Percentiles rank a stretch among this genome's conserved stretches.
Conservation (phyloP, 2,329 filamentous ascomycete genomes). For the Apiospora koreana region DNA sequence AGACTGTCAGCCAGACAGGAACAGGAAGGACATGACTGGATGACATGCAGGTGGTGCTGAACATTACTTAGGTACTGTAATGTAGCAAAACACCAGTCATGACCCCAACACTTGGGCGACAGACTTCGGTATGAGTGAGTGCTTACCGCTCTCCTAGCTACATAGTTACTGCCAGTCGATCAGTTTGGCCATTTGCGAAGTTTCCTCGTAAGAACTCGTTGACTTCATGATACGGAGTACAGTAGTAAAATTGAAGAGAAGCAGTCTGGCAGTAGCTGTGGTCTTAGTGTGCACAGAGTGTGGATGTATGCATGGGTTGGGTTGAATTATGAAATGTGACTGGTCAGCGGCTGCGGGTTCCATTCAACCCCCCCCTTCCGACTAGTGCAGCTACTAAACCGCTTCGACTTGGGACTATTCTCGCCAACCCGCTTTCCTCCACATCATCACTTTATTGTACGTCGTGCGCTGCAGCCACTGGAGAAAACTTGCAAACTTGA, state of each 20-base stretch:
- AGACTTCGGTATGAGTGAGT: neutral
- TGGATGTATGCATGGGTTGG: neutral
- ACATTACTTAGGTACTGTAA: no score
- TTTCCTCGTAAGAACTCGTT: neutral
- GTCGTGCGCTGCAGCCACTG: neutral
- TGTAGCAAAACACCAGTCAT: neutral
- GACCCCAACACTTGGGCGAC: neutral
- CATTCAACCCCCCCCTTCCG: neutral
- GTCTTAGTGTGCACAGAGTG: neutral
- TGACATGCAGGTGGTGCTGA: neutral
- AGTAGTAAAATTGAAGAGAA: neutral
- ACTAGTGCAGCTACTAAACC: constrained; percentile 1
- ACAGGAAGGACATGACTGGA: neutral
- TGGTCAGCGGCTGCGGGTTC: neutral
- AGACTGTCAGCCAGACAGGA: no score
- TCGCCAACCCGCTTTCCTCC: neutral
- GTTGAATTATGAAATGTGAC: neutral
- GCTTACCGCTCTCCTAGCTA: neutral
- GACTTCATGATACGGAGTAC: neutral
- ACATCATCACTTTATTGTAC: neutral
- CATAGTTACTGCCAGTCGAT: no score
- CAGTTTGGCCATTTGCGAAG: neutral
- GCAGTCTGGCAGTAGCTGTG: constrained; percentile 2
- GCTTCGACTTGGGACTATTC: neutral
- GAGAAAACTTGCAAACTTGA: neutral